Conservation (phyloP, 371 early-diverging fungal genomes). For the Circinella umbellata region DNA sequence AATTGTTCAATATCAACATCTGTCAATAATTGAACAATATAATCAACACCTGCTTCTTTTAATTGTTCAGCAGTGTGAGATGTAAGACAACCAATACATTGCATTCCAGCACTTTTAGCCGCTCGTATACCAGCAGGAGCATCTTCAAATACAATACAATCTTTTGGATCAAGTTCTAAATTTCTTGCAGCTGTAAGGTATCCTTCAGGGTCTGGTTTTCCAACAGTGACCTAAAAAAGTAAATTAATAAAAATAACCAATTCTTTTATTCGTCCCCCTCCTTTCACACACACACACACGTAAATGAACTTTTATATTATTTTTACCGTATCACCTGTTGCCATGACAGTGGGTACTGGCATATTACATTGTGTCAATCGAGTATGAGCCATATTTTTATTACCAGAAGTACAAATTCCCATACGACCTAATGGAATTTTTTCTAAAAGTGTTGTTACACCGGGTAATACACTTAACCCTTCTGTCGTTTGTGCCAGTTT, state of each 20-base stretch:
- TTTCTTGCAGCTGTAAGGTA: slow-evolving; percentile 55
- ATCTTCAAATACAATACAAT: slow-evolving; percentile 77
- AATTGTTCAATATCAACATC: slow-evolving; percentile 44
- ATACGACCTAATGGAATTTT: slow-evolving; percentile 30
- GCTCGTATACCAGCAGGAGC: slow-evolving; percentile 66
- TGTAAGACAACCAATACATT: slow-evolving; percentile 64
- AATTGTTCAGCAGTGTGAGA: slow-evolving; percentile 61
- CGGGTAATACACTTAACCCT: slow-evolving; percentile 41
- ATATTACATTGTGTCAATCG: slow-evolving; percentile 43
- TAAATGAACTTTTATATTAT: too few species aligned
- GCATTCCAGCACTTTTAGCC: slow-evolving; percentile 61
- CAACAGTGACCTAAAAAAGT: slow-evolving; percentile 20
- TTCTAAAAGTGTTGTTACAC: slow-evolving; percentile 31
- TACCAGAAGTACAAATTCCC: slow-evolving; percentile 48
- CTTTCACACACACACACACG: too few species aligned
- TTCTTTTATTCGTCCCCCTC: too few species aligned
- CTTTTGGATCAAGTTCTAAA: slow-evolving; percentile 48
- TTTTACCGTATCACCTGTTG: slow-evolving; percentile 47
- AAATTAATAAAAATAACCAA: too few species aligned
- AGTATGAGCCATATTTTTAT: slow-evolving; percentile 35
- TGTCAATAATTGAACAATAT: slow-evolving; percentile 55
- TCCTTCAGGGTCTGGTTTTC: slow-evolving; percentile 74
- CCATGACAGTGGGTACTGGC: slow-evolving; percentile 32
- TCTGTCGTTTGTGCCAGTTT: slow-evolving; percentile 35
- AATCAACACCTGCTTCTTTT: slow-evolving; percentile 59